Percentiles rank a stretch among this genome's conserved stretches.
phyloP scores from a whole-genome alignment of 768 basidiomycete species.

The Hydnum rufescens region DNA sequence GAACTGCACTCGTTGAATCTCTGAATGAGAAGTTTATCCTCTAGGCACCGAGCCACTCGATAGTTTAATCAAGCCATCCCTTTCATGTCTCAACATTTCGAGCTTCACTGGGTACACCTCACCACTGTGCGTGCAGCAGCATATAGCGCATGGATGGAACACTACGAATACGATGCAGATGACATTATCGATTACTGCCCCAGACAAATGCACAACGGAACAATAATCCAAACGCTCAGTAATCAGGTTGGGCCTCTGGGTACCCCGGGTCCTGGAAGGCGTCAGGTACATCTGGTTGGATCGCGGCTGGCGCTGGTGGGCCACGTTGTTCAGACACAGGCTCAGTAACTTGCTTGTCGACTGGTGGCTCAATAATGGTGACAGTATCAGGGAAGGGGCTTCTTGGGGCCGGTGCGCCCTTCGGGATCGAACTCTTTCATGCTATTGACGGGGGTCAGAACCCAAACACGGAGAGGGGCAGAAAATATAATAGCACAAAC shows the following conservation, averaged over 20 bases:
- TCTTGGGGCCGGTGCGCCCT: conserved; percentile 71
- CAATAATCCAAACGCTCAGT: no score
- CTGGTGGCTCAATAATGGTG: conserved; percentile 68
- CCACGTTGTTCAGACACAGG: conserved; percentile 82
- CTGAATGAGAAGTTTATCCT: no score
- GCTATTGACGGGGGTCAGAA: conserved; percentile 24
- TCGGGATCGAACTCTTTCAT: conserved; percentile 96
- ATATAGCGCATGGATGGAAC: not conserved
- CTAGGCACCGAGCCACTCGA: no score
- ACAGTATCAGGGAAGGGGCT: conserved; percentile 93
- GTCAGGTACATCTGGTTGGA: not conserved
- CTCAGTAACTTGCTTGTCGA: conserved; percentile 78
- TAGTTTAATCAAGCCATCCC: no score
- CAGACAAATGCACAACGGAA: no score
- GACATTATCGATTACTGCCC: no score
- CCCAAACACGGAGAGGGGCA: conserved; percentile 1
- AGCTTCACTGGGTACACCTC: no score
- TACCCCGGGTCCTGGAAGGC: not conserved
- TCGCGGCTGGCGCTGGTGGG: conserved; percentile 6
- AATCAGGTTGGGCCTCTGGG: no score
- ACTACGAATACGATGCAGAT: not conserved
- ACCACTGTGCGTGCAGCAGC: no score
- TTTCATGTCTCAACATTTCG: no score
- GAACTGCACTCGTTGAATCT: no score
- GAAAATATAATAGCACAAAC: conserved; percentile 25